These are phyloP conservation scores for Penicillium waksmanii DNA, from an alignment of 495 filamentous ascomycete genomes.

Conservation along the genomic window DNA sequence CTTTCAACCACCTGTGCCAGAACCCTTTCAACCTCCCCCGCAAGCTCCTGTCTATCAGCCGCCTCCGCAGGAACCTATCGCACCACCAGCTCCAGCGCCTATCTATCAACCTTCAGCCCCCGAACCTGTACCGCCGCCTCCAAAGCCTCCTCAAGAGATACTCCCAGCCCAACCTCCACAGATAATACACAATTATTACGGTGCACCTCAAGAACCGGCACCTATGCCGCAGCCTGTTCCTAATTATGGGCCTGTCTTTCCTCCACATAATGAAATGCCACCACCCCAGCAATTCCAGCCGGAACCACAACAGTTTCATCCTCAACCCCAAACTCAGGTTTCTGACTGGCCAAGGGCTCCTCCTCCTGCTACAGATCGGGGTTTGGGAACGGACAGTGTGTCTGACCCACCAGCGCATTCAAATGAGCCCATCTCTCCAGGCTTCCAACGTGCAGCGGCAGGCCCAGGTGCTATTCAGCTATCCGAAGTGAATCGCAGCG, in stretches of 20 bases:
- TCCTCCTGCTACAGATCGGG: conserved; percentile 14
- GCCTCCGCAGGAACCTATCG: conserved; percentile 8
- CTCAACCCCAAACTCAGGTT: background rate
- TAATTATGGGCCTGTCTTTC: conserved; percentile 34
- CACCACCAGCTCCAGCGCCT: conserved; percentile 7
- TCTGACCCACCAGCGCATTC: background rate
- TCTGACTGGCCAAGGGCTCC: conserved; percentile 17
- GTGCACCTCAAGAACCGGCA: background rate
- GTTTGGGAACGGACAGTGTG: background rate
- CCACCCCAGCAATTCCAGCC: background rate
- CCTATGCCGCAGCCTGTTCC: conserved; percentile 23
- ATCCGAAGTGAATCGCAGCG: conserved; percentile 34
- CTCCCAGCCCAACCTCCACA: conserved; percentile 12
- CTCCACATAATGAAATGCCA: conserved; percentile 18
- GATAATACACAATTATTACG: conserved; percentile 20
- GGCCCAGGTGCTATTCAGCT: conserved; percentile 50
- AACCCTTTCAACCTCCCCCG: conserved; percentile 10
- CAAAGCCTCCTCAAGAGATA: conserved; percentile 8
- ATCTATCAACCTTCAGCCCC: background rate
- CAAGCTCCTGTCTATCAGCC: conserved; percentile 13
- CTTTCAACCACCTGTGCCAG: conserved; percentile 9
- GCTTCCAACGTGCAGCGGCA: conserved; percentile 44
- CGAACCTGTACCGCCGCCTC: conserved; percentile 14
- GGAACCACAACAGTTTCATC: background rate
- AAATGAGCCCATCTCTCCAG: conserved; percentile 46